phyloP scores from a whole-genome alignment of 257 asterid species.

The Gentiana dahurica region DNA sequence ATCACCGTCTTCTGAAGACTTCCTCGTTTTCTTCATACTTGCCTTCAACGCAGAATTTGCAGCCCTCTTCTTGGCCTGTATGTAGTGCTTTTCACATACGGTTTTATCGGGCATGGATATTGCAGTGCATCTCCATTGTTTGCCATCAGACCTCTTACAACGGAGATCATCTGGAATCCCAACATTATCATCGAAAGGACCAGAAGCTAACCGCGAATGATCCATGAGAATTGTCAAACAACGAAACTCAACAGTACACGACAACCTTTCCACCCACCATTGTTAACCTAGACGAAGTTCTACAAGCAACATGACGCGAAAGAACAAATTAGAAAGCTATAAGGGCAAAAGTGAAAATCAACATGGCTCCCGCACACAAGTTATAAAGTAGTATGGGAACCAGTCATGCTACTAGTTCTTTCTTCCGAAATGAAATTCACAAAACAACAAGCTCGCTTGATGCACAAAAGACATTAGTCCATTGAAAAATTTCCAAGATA shows the following conservation, averaged over 20 bases:
- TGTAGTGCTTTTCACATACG: conserved; percentile 97
- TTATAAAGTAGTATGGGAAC: too few species aligned
- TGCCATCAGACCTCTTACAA: conserved; percentile 99
- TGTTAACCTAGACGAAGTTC: conserved; percentile 21
- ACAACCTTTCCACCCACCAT: conserved; percentile 10
- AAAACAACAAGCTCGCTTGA: too few species aligned
- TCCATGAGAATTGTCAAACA: conserved; percentile 44
- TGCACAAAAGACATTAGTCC: too few species aligned
- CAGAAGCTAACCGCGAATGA: conserved; percentile 53
- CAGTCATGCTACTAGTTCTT: too few species aligned
- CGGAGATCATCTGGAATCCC: conserved; percentile 96
- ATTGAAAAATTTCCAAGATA: too few species aligned
- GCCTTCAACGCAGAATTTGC: conserved; percentile 98
- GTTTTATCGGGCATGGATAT: conserved; percentile 99
- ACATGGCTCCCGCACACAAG: too few species aligned
- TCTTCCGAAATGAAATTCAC: too few species aligned
- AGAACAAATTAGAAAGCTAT: background rate
- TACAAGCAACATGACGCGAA: background rate
- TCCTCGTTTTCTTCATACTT: conserved; percentile 73
- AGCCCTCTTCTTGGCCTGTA: conserved; percentile 99
- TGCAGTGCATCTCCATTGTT: conserved; percentile 99
- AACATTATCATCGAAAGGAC: conserved; percentile 65
- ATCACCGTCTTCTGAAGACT: conserved; percentile 59
- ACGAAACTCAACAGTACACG: conserved; percentile 1
- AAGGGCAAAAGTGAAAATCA: background rate